Percentiles rank a stretch among this genome's conserved stretches.
These are phyloP conservation scores for Phragmites australis DNA, from an alignment of 176 grass and related monocot species.

Conservation along the genomic window DNA sequence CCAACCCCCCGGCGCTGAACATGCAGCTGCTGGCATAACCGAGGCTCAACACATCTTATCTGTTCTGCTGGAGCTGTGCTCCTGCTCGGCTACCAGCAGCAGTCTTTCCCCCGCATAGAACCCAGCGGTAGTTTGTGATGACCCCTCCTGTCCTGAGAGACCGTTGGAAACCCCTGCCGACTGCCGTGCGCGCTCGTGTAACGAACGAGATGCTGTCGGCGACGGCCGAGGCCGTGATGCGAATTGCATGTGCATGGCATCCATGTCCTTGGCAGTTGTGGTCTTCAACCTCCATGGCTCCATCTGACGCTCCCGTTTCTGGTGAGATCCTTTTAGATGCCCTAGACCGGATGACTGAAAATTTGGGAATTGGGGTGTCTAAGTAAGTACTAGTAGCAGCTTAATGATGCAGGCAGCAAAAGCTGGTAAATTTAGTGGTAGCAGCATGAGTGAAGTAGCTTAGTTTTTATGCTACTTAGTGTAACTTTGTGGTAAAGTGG, in stretches of 20 bases:
- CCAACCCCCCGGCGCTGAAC: background rate
- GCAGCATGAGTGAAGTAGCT: background rate
- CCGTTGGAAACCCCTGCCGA: conserved; percentile 2
- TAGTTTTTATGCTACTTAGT: background rate
- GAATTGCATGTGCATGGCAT: background rate
- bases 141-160: background rate
- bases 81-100: background rate
- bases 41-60: background rate
- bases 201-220: background rate
- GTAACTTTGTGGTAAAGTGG: conserved; percentile 14
- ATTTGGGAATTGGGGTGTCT: conserved; percentile 26
- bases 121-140: background rate
- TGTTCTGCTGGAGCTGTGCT: conserved; percentile 19
- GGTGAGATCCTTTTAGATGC: no score
- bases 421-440: background rate
- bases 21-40: background rate
- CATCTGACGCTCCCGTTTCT: no score
- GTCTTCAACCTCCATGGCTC: no score
- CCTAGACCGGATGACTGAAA: background rate
- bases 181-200: background rate
- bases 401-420: conserved; percentile 22
- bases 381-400: background rate
- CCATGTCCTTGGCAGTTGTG: background rate
- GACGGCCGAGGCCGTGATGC: background rate
- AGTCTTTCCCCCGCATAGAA: background rate